Conservation (phyloP, 2,329 filamentous ascomycete species). For the Parasarocladium wereldwijsianum region DNA sequence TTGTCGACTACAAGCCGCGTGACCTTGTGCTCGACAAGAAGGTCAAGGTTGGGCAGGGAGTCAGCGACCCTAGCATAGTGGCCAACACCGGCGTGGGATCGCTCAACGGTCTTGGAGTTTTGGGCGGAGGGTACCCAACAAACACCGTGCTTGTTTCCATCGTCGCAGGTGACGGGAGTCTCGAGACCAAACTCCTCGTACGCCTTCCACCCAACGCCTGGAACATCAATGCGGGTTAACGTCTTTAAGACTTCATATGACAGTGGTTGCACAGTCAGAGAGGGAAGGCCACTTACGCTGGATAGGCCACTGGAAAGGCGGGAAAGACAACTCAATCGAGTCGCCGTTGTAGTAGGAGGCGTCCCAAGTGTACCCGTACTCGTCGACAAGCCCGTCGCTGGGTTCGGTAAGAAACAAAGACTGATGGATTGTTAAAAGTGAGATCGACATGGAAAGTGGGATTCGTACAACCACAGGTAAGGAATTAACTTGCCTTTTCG, state of each 20-base stretch:
- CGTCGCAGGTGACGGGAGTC: slow-evolving; percentile 11
- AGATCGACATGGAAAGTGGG: not conserved
- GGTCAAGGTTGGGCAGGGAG: slow-evolving; percentile 11
- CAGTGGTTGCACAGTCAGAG: not conserved
- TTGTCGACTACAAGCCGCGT: slow-evolving; percentile 10
- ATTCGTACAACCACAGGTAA: not conserved
- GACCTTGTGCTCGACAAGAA: slow-evolving; percentile 15
- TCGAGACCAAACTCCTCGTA: slow-evolving; percentile 13
- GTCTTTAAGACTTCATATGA: not conserved
- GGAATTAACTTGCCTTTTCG: slow-evolving; percentile 14
- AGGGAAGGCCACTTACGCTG: slow-evolving; percentile 8
- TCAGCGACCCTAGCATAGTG: slow-evolving; percentile 14
- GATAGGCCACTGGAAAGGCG: slow-evolving; percentile 16
- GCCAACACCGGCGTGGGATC: slow-evolving; percentile 15
- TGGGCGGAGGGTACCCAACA: slow-evolving; percentile 17
- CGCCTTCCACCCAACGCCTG: slow-evolving; percentile 8
- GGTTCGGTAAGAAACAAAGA: slow-evolving; percentile 10
- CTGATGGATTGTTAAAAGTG: slow-evolving; percentile 5
- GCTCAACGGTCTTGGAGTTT: slow-evolving; percentile 12
- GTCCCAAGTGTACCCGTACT: slow-evolving; percentile 18
- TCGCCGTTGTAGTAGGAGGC: slow-evolving; percentile 16
- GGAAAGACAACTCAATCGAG: slow-evolving; percentile 17
- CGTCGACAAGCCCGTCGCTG: slow-evolving; percentile 10
- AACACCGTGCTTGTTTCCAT: slow-evolving; percentile 16
- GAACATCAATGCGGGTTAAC: not conserved